phyloP scores from a whole-genome alignment of 352 stramenopile species.

The Pythium monospermum region DNA sequence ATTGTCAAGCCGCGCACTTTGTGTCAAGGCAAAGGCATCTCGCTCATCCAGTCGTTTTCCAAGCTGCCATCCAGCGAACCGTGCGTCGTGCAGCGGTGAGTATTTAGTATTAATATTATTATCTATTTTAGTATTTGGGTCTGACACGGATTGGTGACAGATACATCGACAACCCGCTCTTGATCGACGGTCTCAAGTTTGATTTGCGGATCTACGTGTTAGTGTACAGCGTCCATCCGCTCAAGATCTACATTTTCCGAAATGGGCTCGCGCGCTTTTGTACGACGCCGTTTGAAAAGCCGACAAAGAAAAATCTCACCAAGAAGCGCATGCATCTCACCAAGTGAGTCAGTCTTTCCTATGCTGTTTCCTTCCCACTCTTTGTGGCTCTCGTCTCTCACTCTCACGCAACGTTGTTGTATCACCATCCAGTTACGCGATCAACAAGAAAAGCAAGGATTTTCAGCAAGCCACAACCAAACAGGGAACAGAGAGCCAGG shows the following conservation, averaged over 20 bases:
- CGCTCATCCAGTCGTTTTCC: conserved; percentile 29
- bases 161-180: conserved; percentile 90
- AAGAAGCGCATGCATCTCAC: conserved; percentile 47
- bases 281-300: conserved; percentile 36
- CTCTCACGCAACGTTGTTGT: neutral
- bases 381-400: neutral
- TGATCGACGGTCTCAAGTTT: conserved; percentile 93
- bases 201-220: conserved; percentile 88
- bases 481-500: conserved; percentile 19
- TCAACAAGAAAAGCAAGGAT: conserved; percentile 40
- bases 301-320: conserved; percentile 29
- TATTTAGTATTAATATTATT: neutral
- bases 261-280: conserved; percentile 87
- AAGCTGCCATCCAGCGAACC: conserved; percentile 29
- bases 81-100: conserved; percentile 38
- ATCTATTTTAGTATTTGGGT: too few species aligned
- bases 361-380: neutral
- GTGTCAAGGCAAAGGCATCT: conserved; percentile 43
- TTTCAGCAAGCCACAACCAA: conserved; percentile 25
- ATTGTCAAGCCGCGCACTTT: conserved; percentile 37
- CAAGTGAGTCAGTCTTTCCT: conserved; percentile 21
- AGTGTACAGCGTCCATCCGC: conserved; percentile 46
- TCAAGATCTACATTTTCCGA: conserved; percentile 81
- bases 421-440: conserved; percentile 29
- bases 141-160: too few species aligned